Evolutionary conservation across 345 rosid genomes (phyloP).

Genomic region (Syzygium jambos): DNA sequence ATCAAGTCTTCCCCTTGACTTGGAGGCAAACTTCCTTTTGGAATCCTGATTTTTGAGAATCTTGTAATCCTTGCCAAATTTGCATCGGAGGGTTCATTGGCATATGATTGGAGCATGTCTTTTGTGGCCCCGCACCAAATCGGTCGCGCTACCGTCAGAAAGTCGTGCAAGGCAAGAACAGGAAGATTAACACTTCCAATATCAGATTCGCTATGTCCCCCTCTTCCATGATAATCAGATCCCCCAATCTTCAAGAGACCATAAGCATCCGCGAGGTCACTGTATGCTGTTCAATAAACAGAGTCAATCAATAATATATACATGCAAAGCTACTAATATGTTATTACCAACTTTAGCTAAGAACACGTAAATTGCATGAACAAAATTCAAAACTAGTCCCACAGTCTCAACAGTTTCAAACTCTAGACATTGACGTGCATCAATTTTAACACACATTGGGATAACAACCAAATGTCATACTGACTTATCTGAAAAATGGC

Average conservation of each 20-base stretch:
- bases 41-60: slow-evolving; percentile 34
- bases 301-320: background rate
- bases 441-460: background rate
- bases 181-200: slow-evolving; percentile 84
- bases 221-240: slow-evolving; percentile 86
- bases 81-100: slow-evolving; percentile 55
- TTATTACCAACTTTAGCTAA: background rate
- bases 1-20: slow-evolving; percentile 52
- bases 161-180: slow-evolving; percentile 42
- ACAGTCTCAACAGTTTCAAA: background rate
- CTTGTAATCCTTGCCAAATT: slow-evolving; percentile 52
- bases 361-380: background rate
- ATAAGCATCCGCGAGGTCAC: slow-evolving; percentile 68
- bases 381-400: background rate
- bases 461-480: background rate
- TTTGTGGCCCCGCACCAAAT: slow-evolving; percentile 72
- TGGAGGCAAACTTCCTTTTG: slow-evolving; percentile 28
- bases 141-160: slow-evolving; percentile 71
- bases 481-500: background rate
- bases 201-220: slow-evolving; percentile 73
- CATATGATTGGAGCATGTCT: slow-evolving; percentile 35
- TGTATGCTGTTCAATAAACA: slow-evolving; percentile 40
- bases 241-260: slow-evolving; percentile 90
- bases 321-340: background rate
- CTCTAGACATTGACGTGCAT: background rate